Evolutionary conservation across 345 rosid genomes (phyloP), one percentile per base, ranked within the genome.

Genomic region (Gossypium turneri): DNA sequence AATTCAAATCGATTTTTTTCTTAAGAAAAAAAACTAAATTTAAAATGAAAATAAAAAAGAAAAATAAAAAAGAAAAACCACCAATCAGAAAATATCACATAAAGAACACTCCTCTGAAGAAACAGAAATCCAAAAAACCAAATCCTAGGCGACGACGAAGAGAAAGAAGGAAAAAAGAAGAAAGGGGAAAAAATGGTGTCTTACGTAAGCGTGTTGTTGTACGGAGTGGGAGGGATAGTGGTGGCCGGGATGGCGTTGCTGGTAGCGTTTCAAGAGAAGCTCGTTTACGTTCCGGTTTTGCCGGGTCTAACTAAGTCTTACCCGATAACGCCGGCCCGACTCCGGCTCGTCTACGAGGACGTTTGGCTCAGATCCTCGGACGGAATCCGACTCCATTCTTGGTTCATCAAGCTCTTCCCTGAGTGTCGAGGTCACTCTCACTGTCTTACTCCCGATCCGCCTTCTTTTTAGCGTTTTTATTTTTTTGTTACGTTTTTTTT

Each of bases 341-440:
- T 92, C 75, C 88, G 85, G 43, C 98, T 95, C 76, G 2, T 57
- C 41, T 95, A 90, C 83, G 97, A 95, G 74, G 98, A 95, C 77
- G 92, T 95, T 63, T 95, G 99, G 99, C 97, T 95, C 80, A 81
- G 81, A 85, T 89, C 99, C 79, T 84, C 96, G 48, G 99, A 95
- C 61, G 99, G 98, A 50, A 84, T 90, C 67, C 94, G 90, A 25
- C 99, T 95, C 64, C 99, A 95, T 77, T 82, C 98, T 64, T 95
- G 99, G 99, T 93, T 95, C 86, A 91, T 95, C 89, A 95, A 88
- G 81, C 83, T 90, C 84, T 80, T 86, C 70, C 93, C 99, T 44
- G 85, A 87, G 1, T 86, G 93, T 84, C 92, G 84, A 85, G 99
- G 99, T 95, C 52, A 58, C 11, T 55, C 24, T 55, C 25, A 55